phyloP scores from a whole-genome alignment of 345 rosid species.

The Durio zibethinus region DNA sequence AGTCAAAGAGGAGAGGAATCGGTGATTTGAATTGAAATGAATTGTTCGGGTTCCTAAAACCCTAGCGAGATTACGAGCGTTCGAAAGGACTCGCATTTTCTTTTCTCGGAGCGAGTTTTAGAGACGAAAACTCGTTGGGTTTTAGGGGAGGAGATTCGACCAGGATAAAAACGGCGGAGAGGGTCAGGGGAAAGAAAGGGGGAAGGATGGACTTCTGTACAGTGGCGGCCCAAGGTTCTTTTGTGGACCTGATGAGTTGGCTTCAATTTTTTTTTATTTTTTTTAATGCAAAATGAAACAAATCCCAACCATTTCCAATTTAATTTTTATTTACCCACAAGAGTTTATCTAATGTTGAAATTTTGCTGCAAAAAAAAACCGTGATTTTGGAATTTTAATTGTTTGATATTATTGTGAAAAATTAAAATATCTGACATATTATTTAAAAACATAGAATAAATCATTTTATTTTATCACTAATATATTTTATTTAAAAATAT shows the following conservation, averaged over 20 bases:
- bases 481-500: too few relatives aligned
- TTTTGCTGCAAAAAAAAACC: too few relatives aligned
- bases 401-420: too few relatives aligned
- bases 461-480: too few relatives aligned
- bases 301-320: not conserved
- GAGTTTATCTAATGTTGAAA: too few relatives aligned
- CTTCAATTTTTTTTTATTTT: not conserved
- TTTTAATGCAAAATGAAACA: not conserved
- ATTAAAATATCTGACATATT: too few relatives aligned
- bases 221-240: not conserved
- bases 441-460: too few relatives aligned
- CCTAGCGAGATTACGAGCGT: conserved; percentile 39
- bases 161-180: too few relatives aligned
- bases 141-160: too few relatives aligned
- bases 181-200: not conserved
- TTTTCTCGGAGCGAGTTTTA: conserved; percentile 11
- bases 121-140: not conserved
- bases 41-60: conserved; percentile 28
- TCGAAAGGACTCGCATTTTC: conserved; percentile 42
- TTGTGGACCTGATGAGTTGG: not conserved
- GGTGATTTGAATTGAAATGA: conserved; percentile 23
- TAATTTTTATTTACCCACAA: not conserved
- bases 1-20: conserved; percentile 26
- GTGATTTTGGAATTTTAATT: too few relatives aligned
- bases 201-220: not conserved